Evolutionary conservation across 306 rosid genomes (phyloP).

Genomic region (Begonia loranthoides): DNA sequence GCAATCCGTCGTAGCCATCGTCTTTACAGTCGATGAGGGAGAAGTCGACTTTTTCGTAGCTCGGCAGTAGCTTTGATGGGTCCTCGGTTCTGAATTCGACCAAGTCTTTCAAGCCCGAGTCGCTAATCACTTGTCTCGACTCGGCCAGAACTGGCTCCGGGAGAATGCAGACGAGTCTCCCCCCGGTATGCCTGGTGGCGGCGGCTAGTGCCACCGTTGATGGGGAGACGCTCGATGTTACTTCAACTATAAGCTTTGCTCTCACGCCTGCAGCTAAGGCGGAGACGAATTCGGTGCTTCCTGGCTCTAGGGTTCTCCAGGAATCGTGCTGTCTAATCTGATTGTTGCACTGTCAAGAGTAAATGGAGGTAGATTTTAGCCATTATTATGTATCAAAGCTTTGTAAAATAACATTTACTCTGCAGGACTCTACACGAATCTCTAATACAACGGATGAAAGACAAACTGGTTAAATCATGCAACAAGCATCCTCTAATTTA

Average conservation of each 20-base stretch:
- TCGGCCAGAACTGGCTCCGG: slow-evolving; percentile 36
- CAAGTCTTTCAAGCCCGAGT: slow-evolving; percentile 33
- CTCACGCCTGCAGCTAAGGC: slow-evolving; percentile 66
- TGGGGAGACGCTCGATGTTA: slow-evolving; percentile 33
- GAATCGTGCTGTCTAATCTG: slow-evolving; percentile 16
- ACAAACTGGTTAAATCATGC: too few species aligned
- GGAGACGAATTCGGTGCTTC: slow-evolving; percentile 54
- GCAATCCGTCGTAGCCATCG: slow-evolving; percentile 24
- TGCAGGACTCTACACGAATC: too few species aligned
- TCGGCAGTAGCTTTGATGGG: slow-evolving; percentile 25
- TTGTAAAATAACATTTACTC: too few species aligned
- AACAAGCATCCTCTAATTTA: too few species aligned
- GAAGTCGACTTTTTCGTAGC: slow-evolving; percentile 48
- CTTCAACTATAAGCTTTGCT: slow-evolving; percentile 60
- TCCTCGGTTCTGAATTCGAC: slow-evolving; percentile 54
- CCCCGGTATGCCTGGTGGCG: slow-evolving; percentile 48
- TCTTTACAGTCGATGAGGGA: slow-evolving; percentile 41
- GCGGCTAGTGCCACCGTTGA: slow-evolving; percentile 54
- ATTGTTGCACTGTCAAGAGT: slow-evolving; percentile 23
- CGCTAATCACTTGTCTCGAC: slow-evolving; percentile 26
- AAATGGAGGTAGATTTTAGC: neutral
- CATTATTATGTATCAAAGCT: too few species aligned
- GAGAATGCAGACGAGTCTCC: slow-evolving; percentile 44
- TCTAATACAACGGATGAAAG: too few species aligned
- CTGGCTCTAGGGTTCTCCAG: slow-evolving; percentile 36